Evolutionary conservation across 495 filamentous ascomycete species (phyloP), one percentile per base, ranked within the genome.

Genomic region (Filosporella fistucella): DNA sequence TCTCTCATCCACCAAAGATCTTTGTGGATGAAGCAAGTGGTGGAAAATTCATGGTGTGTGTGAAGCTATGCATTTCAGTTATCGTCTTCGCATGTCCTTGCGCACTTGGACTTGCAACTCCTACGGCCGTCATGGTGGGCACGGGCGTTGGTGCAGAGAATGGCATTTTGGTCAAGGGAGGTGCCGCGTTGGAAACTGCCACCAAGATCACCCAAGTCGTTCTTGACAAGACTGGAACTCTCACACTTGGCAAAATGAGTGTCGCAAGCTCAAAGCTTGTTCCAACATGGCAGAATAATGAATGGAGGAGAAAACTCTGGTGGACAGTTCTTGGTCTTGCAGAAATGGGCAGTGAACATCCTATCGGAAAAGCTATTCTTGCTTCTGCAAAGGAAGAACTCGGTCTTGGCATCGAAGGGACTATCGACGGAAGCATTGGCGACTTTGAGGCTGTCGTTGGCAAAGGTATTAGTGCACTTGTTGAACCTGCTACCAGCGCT

Each of bases 31-130:
- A 82, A 28, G 78, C 76, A 24, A 86, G 82, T 56, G 94, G 94
- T 45, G 93, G 93, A 22, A 86, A 82, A 59, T 70, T 96, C 41
- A 95, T 97, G 89, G 87, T 99, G 2, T 99, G 94, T 61, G 68
- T 97, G 42, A 93, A 99, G 68, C 80, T 99, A 12, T 97, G 94
- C 63, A 99, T 99, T 54, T 93, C 94, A 0, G 93, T 99, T 44
- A 95, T 99, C 62, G 94, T 97, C 16, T 96, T 99, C 65, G 93
- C 93, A 4, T 99, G 93, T 61, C 93, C 93, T 16, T 99, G 93
- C 57, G 94, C 94, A 0, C 74, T 99, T 20, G 93, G 93, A 40
- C 78, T 99, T 13, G 88, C 87, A 34, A 97, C 93, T 0, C 93
- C 93, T 2, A 99, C 93, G 0, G 93, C 93, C 1, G 91, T 99